Evolutionary conservation across 495 filamentous ascomycete genomes (phyloP), one percentile per base, ranked within the genome.

Genomic region (Penicillium paradoxum): DNA sequence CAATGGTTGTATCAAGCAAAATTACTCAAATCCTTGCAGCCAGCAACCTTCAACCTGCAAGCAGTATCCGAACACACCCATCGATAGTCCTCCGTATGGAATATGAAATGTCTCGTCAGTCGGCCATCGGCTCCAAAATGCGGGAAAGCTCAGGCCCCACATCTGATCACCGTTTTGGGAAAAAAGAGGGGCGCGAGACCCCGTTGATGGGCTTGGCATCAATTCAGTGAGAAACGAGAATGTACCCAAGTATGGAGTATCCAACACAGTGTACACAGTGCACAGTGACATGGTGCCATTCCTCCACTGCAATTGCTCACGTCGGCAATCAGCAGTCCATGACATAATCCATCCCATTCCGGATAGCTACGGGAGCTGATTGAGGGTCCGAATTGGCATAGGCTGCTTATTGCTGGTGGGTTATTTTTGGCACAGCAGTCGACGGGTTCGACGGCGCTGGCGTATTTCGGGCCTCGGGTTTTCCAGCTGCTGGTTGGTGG

Each of bases 401-500:
- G 75, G 6, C 55, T 79, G 22, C 27, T 68, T 6, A 54, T 79
- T 11, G 72, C 69, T 0, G 60, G 70, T 36, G 64, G 69, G 1
- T 50, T 79, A 9, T 77, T 79, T 39, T 45, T 73, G 42, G 72
- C 72, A 10, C 76, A 76, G 51, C 77, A 80, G 49, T 71, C 77
- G 21, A 79, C 77, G 8, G 76, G 77, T n/a, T 76, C 77, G 47
- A 80, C 77, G 7, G 74, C 75, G 3, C 57, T 80, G 53, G 76
- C 77, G 1, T 80, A 80, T 56, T 78, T 75, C 43, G 76, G 75
- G 0, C 76, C 76, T 3, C 76, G 79, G 46, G 76, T 79, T 53
- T 80, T 82, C 53, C 64, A 67, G 8, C 73, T 92, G 59, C 71
- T 78, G 14, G 73, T 81, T 37, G 72, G 73, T 9, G 60, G 67